These are phyloP conservation scores for Pseudogymnoascus sp. DNA, from an alignment of 2,329 filamentous ascomycete genomes.

Conservation along the genomic window DNA sequence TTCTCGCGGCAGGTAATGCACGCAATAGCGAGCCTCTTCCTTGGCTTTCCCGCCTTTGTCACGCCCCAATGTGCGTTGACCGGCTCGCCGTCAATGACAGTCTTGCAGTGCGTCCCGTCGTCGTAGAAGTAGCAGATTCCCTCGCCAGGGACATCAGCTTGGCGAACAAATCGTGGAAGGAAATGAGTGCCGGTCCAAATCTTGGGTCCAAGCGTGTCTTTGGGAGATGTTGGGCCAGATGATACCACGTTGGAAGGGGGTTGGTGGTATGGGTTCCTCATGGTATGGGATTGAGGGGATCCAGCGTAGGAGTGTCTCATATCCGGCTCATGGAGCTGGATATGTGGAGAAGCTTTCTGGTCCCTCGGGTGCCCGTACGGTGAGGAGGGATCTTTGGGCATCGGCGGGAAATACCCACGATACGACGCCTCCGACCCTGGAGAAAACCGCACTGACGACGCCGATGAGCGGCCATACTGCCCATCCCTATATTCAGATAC, in stretches of 20 bases:
- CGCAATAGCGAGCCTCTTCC: conserved; percentile 85
- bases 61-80: conserved; percentile 92
- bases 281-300: conserved; percentile 12
- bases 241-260: conserved; percentile 19
- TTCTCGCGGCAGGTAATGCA: conserved; percentile 90
- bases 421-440: conserved; percentile 19
- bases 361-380: conserved; percentile 19
- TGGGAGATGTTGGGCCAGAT: conserved; percentile 30
- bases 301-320: conserved; percentile 20
- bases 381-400: conserved; percentile 23
- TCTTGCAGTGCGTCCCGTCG: conserved; percentile 74
- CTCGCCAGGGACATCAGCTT: conserved; percentile 64
- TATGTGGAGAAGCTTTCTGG: conserved; percentile 11
- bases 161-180: conserved; percentile 54
- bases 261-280: neutral
- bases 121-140: conserved; percentile 81
- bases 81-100: conserved; percentile 72
- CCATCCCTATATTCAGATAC: conserved; percentile 15
- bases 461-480: conserved; percentile 14
- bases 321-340: conserved; percentile 19
- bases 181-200: conserved; percentile 63
- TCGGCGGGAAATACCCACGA: conserved; percentile 19
- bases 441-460: conserved; percentile 22
- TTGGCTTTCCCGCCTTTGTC: conserved; percentile 86
- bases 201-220: conserved; percentile 56